Conservation (phyloP, 495 filamentous ascomycete genomes). For the Penicillium cosmopolitanum region DNA sequence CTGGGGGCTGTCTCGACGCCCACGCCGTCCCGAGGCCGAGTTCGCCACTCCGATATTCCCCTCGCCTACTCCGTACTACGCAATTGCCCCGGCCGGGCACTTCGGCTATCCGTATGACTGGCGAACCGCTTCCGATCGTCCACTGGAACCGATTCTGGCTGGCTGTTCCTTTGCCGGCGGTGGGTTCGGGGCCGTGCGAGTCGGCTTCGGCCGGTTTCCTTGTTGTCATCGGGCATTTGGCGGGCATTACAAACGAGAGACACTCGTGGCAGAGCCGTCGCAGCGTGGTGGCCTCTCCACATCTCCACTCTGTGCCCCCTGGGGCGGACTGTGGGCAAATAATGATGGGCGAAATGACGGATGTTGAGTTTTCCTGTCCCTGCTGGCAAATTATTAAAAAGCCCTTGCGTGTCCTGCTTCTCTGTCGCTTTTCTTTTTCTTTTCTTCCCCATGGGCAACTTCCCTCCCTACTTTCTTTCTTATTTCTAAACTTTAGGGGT, state of each 20-base stretch:
- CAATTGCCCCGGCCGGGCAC: constrained; percentile 14
- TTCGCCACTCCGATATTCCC: constrained; percentile 20
- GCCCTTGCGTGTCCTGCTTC: constrained; percentile 13
- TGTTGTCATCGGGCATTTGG: background rate
- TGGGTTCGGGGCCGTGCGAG: constrained; percentile 24
- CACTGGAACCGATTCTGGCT: constrained; percentile 24
- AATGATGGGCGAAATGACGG: constrained; percentile 13
- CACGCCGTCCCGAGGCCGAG: constrained; percentile 10
- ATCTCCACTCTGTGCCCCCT: constrained; percentile 22
- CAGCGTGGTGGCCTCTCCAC: constrained; percentile 25
- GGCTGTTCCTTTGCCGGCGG: constrained; percentile 14
- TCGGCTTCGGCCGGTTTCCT: constrained; percentile 25
- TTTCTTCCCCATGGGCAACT: constrained; percentile 26
- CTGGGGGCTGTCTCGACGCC: background rate
- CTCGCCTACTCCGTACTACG: constrained; percentile 4
- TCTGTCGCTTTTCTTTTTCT: constrained; percentile 6
- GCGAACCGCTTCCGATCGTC: constrained; percentile 27
- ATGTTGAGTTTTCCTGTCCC: constrained; percentile 4
- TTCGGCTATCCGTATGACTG: constrained; percentile 28
- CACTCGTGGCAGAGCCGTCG: constrained; percentile 10
- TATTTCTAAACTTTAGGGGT: background rate
- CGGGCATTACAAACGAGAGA: background rate
- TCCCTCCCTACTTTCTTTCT: constrained; percentile 7
- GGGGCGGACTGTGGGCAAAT: constrained; percentile 1
- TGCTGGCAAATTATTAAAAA: constrained; percentile 28